Percentiles rank a stretch among this genome's conserved stretches.
These are phyloP conservation scores for Hygrophorus pudorinus DNA, from an alignment of 768 basidiomycete species.

Conservation along the genomic window DNA sequence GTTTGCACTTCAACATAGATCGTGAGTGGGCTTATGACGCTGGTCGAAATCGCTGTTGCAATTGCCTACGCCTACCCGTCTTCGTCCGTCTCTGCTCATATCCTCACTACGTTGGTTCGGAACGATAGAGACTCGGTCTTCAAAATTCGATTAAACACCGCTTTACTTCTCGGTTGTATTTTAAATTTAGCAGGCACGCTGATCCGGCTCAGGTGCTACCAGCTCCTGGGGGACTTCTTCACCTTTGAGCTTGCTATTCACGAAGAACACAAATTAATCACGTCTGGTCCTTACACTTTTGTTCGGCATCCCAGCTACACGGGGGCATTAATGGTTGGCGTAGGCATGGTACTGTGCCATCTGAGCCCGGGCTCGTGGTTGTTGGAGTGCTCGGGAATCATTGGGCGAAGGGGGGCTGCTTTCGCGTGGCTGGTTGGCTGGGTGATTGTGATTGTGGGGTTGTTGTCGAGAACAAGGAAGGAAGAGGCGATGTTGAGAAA, in stretches of 20 bases:
- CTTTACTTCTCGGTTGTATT: conserved; percentile 21
- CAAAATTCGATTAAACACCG: conserved; percentile 11
- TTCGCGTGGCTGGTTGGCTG: conserved; percentile 4
- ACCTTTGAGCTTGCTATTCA: conserved; percentile 31
- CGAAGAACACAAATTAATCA: conserved; percentile 25
- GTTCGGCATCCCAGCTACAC: conserved; percentile 34
- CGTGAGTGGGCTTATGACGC: too few relatives aligned
- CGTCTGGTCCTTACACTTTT: conserved; percentile 26
- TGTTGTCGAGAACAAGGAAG: conserved; percentile 12
- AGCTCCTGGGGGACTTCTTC: conserved; percentile 24
- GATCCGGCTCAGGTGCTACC: conserved; percentile 28
- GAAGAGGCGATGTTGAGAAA: conserved; percentile 20
- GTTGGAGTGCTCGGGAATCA: conserved; percentile 18
- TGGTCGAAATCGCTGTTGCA: too few relatives aligned
- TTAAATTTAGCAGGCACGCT: conserved; percentile 18
- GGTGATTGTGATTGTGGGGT: conserved; percentile 8
- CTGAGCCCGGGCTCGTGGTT: conserved; percentile 22
- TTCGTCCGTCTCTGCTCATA: too few relatives aligned
- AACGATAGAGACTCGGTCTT: not conserved
- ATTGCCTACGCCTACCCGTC: too few relatives aligned
- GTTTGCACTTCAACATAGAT: too few relatives aligned
- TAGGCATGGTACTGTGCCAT: conserved; percentile 22
- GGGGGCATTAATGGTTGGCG: conserved; percentile 16
- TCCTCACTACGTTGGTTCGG: too few relatives aligned
- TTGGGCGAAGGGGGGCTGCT: conserved; percentile 12